Percentiles rank a stretch among this genome's conserved stretches.
Conservation (phyloP, 139 green algal genomes). For the Medakamo hakoo region DNA sequence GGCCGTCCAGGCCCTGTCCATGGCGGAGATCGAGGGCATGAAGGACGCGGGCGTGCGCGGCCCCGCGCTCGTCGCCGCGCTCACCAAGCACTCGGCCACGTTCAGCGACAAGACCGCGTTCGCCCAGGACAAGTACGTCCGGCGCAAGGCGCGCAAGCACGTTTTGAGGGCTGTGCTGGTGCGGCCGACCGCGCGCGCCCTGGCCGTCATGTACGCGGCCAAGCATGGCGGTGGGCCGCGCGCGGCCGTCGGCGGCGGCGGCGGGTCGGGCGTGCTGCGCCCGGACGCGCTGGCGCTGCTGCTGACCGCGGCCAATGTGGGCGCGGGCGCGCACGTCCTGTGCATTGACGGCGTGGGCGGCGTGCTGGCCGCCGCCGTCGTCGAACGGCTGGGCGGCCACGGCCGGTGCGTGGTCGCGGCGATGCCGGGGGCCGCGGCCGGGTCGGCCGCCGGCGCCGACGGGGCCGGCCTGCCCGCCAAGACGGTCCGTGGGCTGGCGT, state of each 20-base stretch:
- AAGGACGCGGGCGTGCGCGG: conserved; percentile 12
- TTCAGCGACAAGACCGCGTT: conserved; percentile 57
- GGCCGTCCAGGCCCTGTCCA: background rate
- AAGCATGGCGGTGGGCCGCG: background rate
- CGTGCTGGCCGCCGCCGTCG: conserved; percentile 37
- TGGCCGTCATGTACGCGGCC: background rate
- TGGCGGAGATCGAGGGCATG: background rate
- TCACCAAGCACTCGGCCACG: conserved; percentile 46
- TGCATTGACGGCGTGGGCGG: conserved; percentile 36
- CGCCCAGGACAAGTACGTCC: conserved; percentile 55
- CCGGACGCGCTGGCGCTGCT: conserved; percentile 45
- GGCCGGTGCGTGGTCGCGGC: conserved; percentile 7
- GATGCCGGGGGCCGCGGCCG: background rate
- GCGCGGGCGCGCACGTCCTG: conserved; percentile 26
- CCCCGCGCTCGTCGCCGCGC: conserved; percentile 41
- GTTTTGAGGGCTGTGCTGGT: conserved; percentile 2
- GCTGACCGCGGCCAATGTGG: conserved; percentile 46
- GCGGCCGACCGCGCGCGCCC: conserved; percentile 23
- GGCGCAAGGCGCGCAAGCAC: conserved; percentile 31
- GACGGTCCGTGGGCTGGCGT: too few relatives aligned
- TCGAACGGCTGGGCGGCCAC: conserved; percentile 45
- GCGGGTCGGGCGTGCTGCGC: conserved; percentile 27
- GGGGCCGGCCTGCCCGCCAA: too few relatives aligned
- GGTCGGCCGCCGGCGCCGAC: background rate
- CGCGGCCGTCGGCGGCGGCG: too few relatives aligned